Evolutionary conservation across 345 rosid species (phyloP), one percentile per base, ranked within the genome.

Genomic region (Sonneratia alba): DNA sequence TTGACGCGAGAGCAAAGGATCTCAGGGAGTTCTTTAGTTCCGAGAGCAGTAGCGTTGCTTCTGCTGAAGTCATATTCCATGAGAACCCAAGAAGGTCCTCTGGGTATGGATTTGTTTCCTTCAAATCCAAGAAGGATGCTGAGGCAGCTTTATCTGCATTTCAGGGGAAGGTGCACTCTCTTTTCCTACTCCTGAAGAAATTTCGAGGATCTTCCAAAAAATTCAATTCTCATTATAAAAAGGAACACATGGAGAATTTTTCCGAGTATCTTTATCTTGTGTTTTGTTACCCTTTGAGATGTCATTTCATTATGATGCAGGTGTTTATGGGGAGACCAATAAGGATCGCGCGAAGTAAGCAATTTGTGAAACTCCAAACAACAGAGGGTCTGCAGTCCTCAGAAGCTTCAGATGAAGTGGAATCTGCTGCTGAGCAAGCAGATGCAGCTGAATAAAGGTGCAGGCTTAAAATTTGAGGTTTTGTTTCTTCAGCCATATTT

Each of bases 51-150:
- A 79, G 74, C 49, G 76, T 87, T 73, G 87, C 80, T 42, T 85
- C 92, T 65, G 84, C 92, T 62, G 91, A 88, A 77, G 77, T 90
- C 70, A 74, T 90, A 79, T 90, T 81, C 76, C 89, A 86, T 68
- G 91, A 84, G n/a, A 88, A 87, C 74, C 90, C 94, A 1, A 83
- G 92, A 78, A 85, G 82, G 82, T 81, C 92, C 27, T 80, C 96
- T 63, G 96, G 97, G 12, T 88, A 90, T 70, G 96, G 94, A 15
- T 88, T 92, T 85, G 94, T 90, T 51, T 78, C 93, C 59, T 90
- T 92, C 83, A 87, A 87, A 80, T 78, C 86, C 78, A 90, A 86
- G 82, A 88, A 82, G 80, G 86, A 78, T 66, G 97, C 94, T 7
- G 94, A 92, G 18, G 81, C 76, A 18, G 94, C 94, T 4, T 73